Evolutionary conservation across 2,329 filamentous ascomycete genomes (phyloP).

Genomic region (Trichophyton simii): DNA sequence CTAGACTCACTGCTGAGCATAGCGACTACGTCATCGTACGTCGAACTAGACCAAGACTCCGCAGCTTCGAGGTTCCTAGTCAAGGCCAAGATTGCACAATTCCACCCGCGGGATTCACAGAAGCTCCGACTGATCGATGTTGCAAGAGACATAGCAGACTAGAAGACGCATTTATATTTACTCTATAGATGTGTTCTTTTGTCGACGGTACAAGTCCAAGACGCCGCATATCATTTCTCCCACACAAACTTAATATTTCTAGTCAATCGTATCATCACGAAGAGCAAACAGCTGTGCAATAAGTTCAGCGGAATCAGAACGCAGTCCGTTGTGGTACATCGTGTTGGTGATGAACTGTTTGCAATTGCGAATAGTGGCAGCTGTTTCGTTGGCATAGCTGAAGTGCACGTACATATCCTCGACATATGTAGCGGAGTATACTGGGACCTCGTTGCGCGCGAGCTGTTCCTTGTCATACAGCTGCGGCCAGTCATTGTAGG

Average conservation of each 20-base stretch:
- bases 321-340: slow-evolving; percentile 75
- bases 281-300: slow-evolving; percentile 63
- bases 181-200: not conserved
- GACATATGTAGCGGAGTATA: slow-evolving; percentile 71
- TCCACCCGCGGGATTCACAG: slow-evolving; percentile 42
- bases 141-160: slow-evolving; percentile 18
- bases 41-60: slow-evolving; percentile 38
- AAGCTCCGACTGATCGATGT: slow-evolving; percentile 43
- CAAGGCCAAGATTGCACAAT: slow-evolving; percentile 44
- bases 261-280: slow-evolving; percentile 56
- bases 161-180: not conserved
- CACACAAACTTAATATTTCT: slow-evolving; percentile 7
- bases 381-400: slow-evolving; percentile 60
- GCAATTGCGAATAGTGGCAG: slow-evolving; percentile 57
- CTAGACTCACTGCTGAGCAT: slow-evolving; percentile 37
- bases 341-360: slow-evolving; percentile 76
- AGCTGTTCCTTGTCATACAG: slow-evolving; percentile 68
- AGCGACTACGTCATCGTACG: slow-evolving; percentile 32
- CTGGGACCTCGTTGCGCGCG: slow-evolving; percentile 63
- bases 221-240: not conserved
- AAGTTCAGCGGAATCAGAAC: slow-evolving; percentile 61
- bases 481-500: slow-evolving; percentile 55
- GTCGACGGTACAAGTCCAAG: not conserved
- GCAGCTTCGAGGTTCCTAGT: slow-evolving; percentile 43
- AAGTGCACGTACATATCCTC: slow-evolving; percentile 92